Percentiles rank a stretch among this genome's conserved stretches.
These are phyloP conservation scores for Exserohilum turcica DNA, from an alignment of 2,329 filamentous ascomycete species.

Conservation along the genomic window DNA sequence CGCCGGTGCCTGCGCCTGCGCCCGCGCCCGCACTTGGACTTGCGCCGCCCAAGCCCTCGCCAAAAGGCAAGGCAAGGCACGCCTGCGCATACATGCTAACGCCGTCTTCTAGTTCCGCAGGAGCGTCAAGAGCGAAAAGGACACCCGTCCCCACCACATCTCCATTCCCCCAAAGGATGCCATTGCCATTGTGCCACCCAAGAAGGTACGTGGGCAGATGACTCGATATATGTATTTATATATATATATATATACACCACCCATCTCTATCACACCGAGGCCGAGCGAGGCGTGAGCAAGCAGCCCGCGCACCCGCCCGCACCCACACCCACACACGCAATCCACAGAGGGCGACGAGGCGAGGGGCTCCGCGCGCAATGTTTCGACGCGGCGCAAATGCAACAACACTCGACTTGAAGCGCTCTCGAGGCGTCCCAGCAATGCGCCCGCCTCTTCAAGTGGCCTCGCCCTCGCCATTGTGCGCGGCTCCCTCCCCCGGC, in stretches of 20 bases:
- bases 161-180: constrained; percentile 84
- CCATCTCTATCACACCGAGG: too few species aligned
- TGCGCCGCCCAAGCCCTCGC: not conserved
- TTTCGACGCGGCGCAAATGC: too few species aligned
- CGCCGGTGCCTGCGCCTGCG: constrained; percentile 2
- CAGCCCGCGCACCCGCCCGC: too few species aligned
- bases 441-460: not conserved
- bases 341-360: too few species aligned
- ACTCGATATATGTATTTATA: too few species aligned
- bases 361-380: too few species aligned
- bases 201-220: constrained; percentile 68
- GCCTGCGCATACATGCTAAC: constrained; percentile 33
- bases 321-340: too few species aligned
- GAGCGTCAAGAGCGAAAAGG: constrained; percentile 90
- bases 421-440: not conserved
- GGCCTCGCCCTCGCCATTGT: constrained; percentile 3
- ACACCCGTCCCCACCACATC: constrained; percentile 71
- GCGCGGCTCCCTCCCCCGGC: constrained; percentile 13
- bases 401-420: not conserved
- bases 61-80: constrained; percentile 24
- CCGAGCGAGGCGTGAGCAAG: too few species aligned
- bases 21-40: constrained; percentile 10
- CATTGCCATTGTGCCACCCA: constrained; percentile 86
- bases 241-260: too few species aligned
- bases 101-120: constrained; percentile 64